Conservation (phyloP, 805 yeast species). For the Saccharomyces jurei region DNA sequence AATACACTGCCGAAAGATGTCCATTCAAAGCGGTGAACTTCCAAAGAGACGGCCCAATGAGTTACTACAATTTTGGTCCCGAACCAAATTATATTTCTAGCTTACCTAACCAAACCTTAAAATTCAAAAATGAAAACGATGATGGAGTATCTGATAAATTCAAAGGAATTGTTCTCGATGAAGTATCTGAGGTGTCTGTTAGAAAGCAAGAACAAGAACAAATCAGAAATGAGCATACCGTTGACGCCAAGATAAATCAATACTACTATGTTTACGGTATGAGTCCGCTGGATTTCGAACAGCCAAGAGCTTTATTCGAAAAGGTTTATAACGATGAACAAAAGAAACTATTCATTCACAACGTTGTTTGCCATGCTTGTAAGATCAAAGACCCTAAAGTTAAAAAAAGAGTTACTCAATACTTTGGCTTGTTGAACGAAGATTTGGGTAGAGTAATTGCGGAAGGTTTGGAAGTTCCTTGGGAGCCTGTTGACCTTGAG, state of each 20-base stretch:
- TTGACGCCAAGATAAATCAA: constrained; percentile 31
- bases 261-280: constrained; percentile 36
- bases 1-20: constrained; percentile 11
- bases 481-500: constrained; percentile 28
- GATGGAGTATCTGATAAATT: constrained; percentile 21
- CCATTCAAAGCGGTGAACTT: constrained; percentile 35
- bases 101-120: constrained; percentile 17
- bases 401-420: constrained; percentile 34
- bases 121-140: constrained; percentile 12
- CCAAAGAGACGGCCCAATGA: constrained; percentile 58
- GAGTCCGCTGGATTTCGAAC: constrained; percentile 39
- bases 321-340: constrained; percentile 32
- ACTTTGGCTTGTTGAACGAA: constrained; percentile 36
- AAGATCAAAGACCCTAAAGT: constrained; percentile 25
- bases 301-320: constrained; percentile 38
- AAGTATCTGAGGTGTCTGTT: constrained; percentile 21
- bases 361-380: constrained; percentile 35
- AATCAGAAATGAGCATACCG: constrained; percentile 31
- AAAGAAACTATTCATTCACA: constrained; percentile 31
- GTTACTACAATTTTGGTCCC: constrained; percentile 39
- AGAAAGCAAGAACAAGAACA: constrained; percentile 26
- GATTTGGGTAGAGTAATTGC: constrained; percentile 37
- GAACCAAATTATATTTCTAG: constrained; percentile 47
- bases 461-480: constrained; percentile 35
- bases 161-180: constrained; percentile 29